These are phyloP conservation scores for Stachybotrys chartarum DNA, from an alignment of 2,329 filamentous ascomycete genomes.

Conservation along the genomic window DNA sequence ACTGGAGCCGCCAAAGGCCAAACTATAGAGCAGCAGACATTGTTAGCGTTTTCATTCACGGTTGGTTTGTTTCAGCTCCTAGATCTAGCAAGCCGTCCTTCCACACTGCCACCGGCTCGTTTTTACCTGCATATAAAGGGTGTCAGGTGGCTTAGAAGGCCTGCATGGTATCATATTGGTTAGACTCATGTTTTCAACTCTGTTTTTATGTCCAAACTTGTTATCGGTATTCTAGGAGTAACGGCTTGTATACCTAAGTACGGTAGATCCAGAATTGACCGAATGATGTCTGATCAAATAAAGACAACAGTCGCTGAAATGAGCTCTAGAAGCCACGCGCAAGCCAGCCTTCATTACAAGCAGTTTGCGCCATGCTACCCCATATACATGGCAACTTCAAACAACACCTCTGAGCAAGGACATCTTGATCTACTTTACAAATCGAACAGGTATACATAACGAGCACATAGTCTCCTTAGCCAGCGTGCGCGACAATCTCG, in stretches of 20 bases:
- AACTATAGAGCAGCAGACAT: slow-evolving; percentile 53
- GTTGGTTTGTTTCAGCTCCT: not conserved
- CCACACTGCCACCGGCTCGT: not conserved
- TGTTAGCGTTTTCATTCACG: not conserved
- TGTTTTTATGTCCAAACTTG: not conserved
- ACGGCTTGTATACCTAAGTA: not conserved
- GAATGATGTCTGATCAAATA: not conserved
- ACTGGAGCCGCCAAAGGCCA: slow-evolving; percentile 74
- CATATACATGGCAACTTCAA: not conserved
- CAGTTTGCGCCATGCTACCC: not conserved
- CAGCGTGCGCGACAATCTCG: slow-evolving; percentile 93
- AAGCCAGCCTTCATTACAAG: not conserved
- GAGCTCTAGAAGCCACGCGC: too few species aligned
- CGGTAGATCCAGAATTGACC: not conserved
- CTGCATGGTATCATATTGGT: not conserved
- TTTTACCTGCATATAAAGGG: not conserved
- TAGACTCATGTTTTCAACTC: too few species aligned
- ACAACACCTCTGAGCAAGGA: not conserved
- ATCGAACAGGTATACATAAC: not conserved
- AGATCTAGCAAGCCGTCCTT: not conserved
- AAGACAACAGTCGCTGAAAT: not conserved
- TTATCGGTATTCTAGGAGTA: not conserved
- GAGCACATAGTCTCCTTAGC: slow-evolving; percentile 37
- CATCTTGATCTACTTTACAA: not conserved
- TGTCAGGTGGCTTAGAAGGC: not conserved